Conservation (phyloP, 2,329 filamentous ascomycete species). For the Clarireedia paspali region DNA sequence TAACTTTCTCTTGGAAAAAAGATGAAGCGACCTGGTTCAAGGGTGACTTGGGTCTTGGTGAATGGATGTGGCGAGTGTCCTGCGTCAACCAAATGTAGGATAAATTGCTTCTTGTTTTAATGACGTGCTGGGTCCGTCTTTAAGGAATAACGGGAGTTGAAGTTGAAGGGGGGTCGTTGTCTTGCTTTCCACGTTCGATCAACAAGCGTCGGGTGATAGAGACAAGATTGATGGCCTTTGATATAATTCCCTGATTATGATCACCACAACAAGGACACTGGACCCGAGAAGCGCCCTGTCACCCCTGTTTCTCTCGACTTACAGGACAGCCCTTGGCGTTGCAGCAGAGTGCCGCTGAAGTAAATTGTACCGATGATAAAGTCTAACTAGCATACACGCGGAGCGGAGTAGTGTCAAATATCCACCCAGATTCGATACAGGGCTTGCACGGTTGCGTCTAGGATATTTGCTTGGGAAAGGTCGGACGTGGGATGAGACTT, state of each 20-base stretch:
- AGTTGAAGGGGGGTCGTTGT: constrained; percentile 21
- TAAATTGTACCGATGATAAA: constrained; percentile 17
- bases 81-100: constrained; percentile 27
- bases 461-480: constrained; percentile 10
- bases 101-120: constrained; percentile 25
- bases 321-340: constrained; percentile 17
- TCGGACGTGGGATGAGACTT: constrained; percentile 11
- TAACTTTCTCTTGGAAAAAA: constrained; percentile 11
- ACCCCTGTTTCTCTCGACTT: constrained; percentile 19
- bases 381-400: constrained; percentile 12
- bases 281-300: constrained; percentile 26
- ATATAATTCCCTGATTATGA: constrained; percentile 25
- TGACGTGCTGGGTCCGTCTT: constrained; percentile 25
- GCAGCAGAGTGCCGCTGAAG: constrained; percentile 20
- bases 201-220: constrained; percentile 27
- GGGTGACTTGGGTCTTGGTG: constrained; percentile 19
- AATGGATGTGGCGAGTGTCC: constrained; percentile 22
- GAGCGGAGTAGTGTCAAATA: constrained; percentile 17
- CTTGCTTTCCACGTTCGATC: constrained; percentile 27
- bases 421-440: constrained; percentile 14
- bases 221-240: constrained; percentile 24
- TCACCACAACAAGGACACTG: constrained; percentile 25
- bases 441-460: constrained; percentile 18
- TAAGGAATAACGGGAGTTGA: constrained; percentile 15
- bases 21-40: constrained; percentile 20